Evolutionary conservation across 1,139 yeast genomes (phyloP), one percentile per base, ranked within the genome.

Genomic region (Pichia sp.): DNA sequence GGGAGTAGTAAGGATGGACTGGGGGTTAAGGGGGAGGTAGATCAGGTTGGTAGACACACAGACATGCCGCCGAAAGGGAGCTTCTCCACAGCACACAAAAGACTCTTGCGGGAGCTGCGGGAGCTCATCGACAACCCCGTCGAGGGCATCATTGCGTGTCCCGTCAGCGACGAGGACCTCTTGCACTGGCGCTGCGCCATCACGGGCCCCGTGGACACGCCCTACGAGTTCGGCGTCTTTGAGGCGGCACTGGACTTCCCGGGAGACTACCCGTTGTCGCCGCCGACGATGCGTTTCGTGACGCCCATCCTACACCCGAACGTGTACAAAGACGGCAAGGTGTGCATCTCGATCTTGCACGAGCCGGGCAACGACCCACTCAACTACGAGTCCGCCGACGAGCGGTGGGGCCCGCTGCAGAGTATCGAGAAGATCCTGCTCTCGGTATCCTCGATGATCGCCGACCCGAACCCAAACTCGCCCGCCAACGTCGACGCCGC

Each of bases 401-500:
- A 93, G 70, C 76, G 99, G 58, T 93, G 99, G 99, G 87, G 96
- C 7, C 99, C 99, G 0, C 93, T 93, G 44, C 99, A 93, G 68
- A 87, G 96, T 64, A 91, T 93, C 26, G 99, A 93, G 70, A 93
- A 93, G 78, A 93, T 93, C 55, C 74, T 93, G 57, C 72, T 93
- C 55, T 86, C 96, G 68, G 98, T 93, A 26, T 82, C 90, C 79
- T 87, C 96, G 62, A 91, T 93, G 97, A 76, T 93, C 59, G 96
- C 97, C 46, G 98, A 93, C 68, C 98, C 99, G 4, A 93, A 93
- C 66, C 87, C 89, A 30, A 98, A 91, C 68, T 86, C 96, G 63
- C 98, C 97, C 4, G 99, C 99, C 48, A 90, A 93, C 66, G 87
- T 93, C 52, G 99, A 93, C 65, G 99, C 99, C 2, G 88, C 96